Conservation (phyloP, 495 filamentous ascomycete genomes). For the Penicillium egyptiacum region DNA sequence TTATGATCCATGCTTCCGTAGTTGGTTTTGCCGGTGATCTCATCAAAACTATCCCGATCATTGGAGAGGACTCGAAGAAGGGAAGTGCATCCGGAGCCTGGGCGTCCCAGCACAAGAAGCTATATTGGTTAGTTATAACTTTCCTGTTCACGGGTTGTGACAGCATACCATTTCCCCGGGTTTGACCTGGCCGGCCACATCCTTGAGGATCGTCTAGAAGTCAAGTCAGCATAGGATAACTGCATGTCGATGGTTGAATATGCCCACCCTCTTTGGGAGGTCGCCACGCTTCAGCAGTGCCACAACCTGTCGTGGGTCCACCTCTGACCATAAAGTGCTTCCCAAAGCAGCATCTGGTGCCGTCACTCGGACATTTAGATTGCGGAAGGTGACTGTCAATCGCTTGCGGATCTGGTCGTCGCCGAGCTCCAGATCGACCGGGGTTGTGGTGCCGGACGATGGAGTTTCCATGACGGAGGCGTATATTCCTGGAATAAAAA, state of each 20-base stretch:
- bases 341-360: slow-evolving; percentile 45
- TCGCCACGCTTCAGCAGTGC: slow-evolving; percentile 20
- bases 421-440: slow-evolving; percentile 35
- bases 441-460: slow-evolving; percentile 34
- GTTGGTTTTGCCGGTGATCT: slow-evolving; percentile 32
- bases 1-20: slow-evolving; percentile 42
- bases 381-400: slow-evolving; percentile 40
- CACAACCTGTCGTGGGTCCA: slow-evolving; percentile 36
- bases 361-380: slow-evolving; percentile 39
- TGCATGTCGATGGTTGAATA: not conserved
- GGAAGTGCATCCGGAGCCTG: slow-evolving; percentile 47
- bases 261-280: slow-evolving; percentile 33
- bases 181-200: slow-evolving; percentile 37
- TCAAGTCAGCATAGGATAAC: not conserved
- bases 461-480: slow-evolving; percentile 31
- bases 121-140: slow-evolving; percentile 14
- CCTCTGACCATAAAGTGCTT: slow-evolving; percentile 34
- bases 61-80: slow-evolving; percentile 42
- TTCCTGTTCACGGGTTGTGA: not conserved
- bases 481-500: not conserved
- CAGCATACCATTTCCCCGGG: slow-evolving; percentile 43
- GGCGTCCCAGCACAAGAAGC: slow-evolving; percentile 46
- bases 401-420: slow-evolving; percentile 28
- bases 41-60: slow-evolving; percentile 38
- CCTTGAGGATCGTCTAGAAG: slow-evolving; percentile 38